phyloP scores from a whole-genome alignment of 352 stramenopile genomes.

The Globisporangium iwayamae region DNA sequence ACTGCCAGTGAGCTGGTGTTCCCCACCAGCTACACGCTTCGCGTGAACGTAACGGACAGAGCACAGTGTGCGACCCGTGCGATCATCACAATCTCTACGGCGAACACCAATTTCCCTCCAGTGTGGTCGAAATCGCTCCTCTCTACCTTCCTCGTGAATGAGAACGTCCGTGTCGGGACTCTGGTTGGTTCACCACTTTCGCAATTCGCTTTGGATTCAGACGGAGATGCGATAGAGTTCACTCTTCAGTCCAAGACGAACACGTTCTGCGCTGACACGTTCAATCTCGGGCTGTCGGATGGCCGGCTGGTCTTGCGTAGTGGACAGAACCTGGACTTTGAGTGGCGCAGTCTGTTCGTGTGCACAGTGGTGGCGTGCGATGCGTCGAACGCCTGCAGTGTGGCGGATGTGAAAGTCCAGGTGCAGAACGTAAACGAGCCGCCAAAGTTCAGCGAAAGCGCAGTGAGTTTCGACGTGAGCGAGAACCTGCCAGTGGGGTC shows the following conservation, averaged over 20 bases:
- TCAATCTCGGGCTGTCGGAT: constrained; percentile 26
- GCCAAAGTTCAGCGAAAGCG: constrained; percentile 30
- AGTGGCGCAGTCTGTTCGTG: constrained; percentile 29
- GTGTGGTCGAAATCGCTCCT: constrained; percentile 32
- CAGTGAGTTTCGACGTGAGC: constrained; percentile 29
- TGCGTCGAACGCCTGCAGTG: constrained; percentile 41
- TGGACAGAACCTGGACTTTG: constrained; percentile 34
- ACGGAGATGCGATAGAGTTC: constrained; percentile 40
- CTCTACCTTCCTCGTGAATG: constrained; percentile 28
- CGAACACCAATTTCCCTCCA: constrained; percentile 50
- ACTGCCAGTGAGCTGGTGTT: constrained; percentile 32
- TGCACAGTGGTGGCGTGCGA: constrained; percentile 56
- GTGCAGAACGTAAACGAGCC: constrained; percentile 55
- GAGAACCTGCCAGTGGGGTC: constrained; percentile 27
- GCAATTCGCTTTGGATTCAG: constrained; percentile 31
- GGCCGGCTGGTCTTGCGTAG: constrained; percentile 30
- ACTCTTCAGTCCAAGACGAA: constrained; percentile 54
- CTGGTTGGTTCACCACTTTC: constrained; percentile 22
- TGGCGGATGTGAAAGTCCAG: constrained; percentile 35
- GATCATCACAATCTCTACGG: constrained; percentile 26
- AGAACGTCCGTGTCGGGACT: constrained; percentile 32
- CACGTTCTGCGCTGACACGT: constrained; percentile 42
- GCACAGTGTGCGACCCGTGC: constrained; percentile 24
- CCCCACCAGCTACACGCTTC: constrained; percentile 27
- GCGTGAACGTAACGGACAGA: constrained; percentile 41